A percentile compares a stretch with the other conserved stretches of the same genome.
These are phyloP conservation scores for Nelumbo lutea DNA, from an alignment of 164 flowering plant genomes.

Conservation along the genomic window DNA sequence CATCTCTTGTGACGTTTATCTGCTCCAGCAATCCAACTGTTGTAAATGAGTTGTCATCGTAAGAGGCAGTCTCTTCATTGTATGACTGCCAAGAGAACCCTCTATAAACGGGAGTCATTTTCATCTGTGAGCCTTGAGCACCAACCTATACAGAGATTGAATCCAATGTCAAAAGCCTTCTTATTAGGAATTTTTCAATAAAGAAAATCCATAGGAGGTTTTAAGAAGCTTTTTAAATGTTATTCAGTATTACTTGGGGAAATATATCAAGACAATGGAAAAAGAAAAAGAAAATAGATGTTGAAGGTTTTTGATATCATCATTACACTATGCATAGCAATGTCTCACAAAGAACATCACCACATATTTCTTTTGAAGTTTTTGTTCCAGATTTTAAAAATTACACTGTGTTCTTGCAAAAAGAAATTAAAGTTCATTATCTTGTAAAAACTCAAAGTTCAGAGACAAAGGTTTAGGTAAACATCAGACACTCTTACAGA, in stretches of 20 bases:
- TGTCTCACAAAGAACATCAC: no score
- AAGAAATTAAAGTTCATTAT: no score
- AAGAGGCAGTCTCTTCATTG: slow-evolving; percentile 56
- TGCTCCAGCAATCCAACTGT: slow-evolving; percentile 63
- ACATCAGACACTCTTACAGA: no score
- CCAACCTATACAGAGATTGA: slow-evolving; percentile 40
- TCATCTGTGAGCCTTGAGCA: slow-evolving; percentile 41
- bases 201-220: no score
- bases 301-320: no score
- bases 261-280: neutral
- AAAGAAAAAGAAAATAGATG: neutral
- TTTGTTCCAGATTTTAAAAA: no score
- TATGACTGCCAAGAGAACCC: slow-evolving; percentile 69
- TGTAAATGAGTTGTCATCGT: slow-evolving; percentile 34
- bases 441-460: no score
- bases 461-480: no score
- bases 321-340: no score
- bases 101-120: slow-evolving; percentile 35
- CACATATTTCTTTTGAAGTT: no score
- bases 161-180: slow-evolving; percentile 8
- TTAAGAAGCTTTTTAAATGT: no score
- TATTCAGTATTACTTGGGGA: neutral
- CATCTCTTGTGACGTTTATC: slow-evolving; percentile 64
- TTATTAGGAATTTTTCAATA: neutral
- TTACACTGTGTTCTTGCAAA: no score